Conservation (phyloP, 106 monocot genomes). For the Narthecium ossifragum region DNA sequence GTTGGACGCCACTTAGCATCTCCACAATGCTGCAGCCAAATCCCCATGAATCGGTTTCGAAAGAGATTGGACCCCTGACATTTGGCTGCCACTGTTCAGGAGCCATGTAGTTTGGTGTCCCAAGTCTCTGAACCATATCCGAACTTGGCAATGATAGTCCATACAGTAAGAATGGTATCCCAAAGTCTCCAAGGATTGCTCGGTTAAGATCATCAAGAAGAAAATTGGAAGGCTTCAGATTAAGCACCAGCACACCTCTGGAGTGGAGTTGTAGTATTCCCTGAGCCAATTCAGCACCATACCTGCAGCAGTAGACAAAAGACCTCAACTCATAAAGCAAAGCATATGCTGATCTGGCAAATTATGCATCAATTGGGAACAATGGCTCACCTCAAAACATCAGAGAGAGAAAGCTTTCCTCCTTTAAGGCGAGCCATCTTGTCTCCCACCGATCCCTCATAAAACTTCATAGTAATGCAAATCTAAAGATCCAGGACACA, state of each 20-base stretch:
- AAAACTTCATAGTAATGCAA: constrained; percentile 88
- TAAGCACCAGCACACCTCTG: constrained; percentile 66
- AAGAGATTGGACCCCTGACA: constrained; percentile 70
- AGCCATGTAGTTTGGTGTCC: constrained; percentile 89
- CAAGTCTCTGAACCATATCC: constrained; percentile 51
- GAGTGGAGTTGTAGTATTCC: constrained; percentile 62
- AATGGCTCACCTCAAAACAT: constrained; percentile 54
- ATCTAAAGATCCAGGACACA: constrained; percentile 26
- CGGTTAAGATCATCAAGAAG: constrained; percentile 66
- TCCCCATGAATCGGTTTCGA: constrained; percentile 93
- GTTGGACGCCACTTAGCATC: constrained; percentile 74
- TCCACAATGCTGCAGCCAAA: constrained; percentile 90
- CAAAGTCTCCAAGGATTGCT: constrained; percentile 74
- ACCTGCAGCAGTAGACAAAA: constrained; percentile 28
- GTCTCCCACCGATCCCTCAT: constrained; percentile 91
- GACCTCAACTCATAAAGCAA: background rate
- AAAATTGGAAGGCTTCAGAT: constrained; percentile 81
- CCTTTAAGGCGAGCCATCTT: constrained; percentile 73
- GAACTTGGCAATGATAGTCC: constrained; percentile 36
- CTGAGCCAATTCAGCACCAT: constrained; percentile 69
- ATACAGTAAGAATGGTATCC: constrained; percentile 57
- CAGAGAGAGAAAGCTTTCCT: constrained; percentile 62
- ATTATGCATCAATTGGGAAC: no score
- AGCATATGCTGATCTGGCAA: no score
- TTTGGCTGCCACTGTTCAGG: constrained; percentile 93